Evolutionary conservation across 495 filamentous ascomycete species (phyloP).

Genomic region (Saxophila tyrrhenica): DNA sequence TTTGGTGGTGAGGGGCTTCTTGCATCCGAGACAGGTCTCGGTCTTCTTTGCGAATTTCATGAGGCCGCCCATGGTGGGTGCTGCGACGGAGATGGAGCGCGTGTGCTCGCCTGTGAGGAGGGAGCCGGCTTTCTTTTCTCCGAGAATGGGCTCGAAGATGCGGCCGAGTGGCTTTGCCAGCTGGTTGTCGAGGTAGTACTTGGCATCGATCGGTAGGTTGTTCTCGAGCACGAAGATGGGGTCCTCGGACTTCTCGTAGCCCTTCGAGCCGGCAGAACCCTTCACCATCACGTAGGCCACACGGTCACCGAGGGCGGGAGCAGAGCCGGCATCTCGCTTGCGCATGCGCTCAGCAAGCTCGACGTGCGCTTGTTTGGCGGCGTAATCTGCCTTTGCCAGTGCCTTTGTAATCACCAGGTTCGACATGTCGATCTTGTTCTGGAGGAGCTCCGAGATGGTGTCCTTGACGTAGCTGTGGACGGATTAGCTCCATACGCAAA

Average conservation of each 20-base stretch:
- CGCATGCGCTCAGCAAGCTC: slow-evolving; percentile 90
- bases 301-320: slow-evolving; percentile 87
- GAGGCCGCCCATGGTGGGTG: slow-evolving; percentile 76
- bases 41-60: slow-evolving; percentile 99
- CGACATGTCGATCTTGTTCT: slow-evolving; percentile 98
- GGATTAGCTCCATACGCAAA: not conserved
- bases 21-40: slow-evolving; percentile 96
- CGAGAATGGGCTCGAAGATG: slow-evolving; percentile 96
- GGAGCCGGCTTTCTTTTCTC: slow-evolving; percentile 75
- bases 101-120: slow-evolving; percentile 86
- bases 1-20: slow-evolving; percentile 75
- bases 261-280: slow-evolving; percentile 73
- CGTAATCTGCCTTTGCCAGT: slow-evolving; percentile 71
- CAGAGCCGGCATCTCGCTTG: slow-evolving; percentile 90
- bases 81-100: slow-evolving; percentile 77
- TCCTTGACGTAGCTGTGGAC: slow-evolving; percentile 78
- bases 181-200: slow-evolving; percentile 98
- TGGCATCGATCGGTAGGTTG: slow-evolving; percentile 95
- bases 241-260: slow-evolving; percentile 93
- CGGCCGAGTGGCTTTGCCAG: slow-evolving; percentile 84
- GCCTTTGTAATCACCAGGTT: slow-evolving; percentile 99
- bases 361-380: slow-evolving; percentile 85
- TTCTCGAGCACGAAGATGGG: slow-evolving; percentile 94
- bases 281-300: slow-evolving; percentile 98
- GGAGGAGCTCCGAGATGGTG: slow-evolving; percentile 86